phyloP scores from a whole-genome alignment of 23 red algal genomes.

The Gracilaria gracilis region DNA sequence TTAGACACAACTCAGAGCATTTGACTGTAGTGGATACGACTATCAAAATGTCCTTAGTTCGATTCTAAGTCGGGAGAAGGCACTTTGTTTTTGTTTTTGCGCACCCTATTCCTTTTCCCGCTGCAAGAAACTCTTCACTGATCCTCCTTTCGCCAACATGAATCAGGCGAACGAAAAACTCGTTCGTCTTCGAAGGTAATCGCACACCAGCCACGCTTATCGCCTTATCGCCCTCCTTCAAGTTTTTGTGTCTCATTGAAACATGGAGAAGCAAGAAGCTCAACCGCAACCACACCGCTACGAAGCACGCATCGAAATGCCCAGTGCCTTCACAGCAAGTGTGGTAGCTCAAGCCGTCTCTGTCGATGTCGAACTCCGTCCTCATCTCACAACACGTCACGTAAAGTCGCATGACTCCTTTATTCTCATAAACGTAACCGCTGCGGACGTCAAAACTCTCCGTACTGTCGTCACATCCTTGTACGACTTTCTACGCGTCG shows the following conservation, averaged over 20 bases:
- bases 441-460: conserved; percentile 46
- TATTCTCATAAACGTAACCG: conserved; percentile 44
- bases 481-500: conserved; percentile 64
- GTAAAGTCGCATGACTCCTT: conserved; percentile 5
- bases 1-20: conserved; percentile 67
- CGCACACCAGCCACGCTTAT: no score
- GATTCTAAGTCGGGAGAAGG: conserved; percentile 46
- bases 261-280: background rate
- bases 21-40: conserved; percentile 62
- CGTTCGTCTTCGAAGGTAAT: no score
- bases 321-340: background rate
- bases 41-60: conserved; percentile 54
- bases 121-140: no score
- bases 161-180: no score
- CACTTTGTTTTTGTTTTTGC: background rate
- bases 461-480: conserved; percentile 54
- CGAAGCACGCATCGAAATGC: conserved; percentile 41
- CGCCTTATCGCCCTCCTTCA: background rate
- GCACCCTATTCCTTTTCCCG: background rate
- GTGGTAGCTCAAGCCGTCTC: conserved; percentile 41
- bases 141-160: no score
- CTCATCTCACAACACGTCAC: conserved; percentile 27
- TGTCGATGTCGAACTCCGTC: conserved; percentile 58
- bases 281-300: conserved; percentile 40
- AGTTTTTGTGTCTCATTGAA: background rate